Evolutionary conservation across 306 rosid species (phyloP).

Genomic region (Inga oerstediana): DNA sequence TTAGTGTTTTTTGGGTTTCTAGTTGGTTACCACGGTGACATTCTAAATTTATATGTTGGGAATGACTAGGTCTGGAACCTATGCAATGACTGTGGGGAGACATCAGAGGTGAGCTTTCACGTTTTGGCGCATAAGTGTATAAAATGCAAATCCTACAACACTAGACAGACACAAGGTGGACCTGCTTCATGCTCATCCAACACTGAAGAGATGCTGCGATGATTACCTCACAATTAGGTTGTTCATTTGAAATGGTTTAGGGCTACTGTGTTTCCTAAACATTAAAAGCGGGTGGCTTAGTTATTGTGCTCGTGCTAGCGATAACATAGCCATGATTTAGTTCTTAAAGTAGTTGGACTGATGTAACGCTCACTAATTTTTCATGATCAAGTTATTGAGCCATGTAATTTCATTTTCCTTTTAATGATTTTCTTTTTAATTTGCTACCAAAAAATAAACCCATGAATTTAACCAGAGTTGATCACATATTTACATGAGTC

Average conservation of each 20-base stretch:
- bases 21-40: background rate
- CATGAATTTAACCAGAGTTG: background rate
- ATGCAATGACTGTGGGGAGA: conserved; percentile 75
- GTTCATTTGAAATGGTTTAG: background rate
- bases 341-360: background rate
- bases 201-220: conserved; percentile 45
- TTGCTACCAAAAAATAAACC: background rate
- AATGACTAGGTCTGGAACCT: conserved; percentile 67
- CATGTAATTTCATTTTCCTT: background rate
- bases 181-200: conserved; percentile 57
- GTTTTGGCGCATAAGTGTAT: conserved; percentile 46
- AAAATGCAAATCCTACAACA: conserved; percentile 47
- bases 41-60: background rate
- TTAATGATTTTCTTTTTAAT: background rate
- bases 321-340: background rate
- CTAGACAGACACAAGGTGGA: conserved; percentile 59
- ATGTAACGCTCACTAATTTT: background rate
- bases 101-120: conserved; percentile 60
- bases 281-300: background rate
- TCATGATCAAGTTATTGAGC: background rate
- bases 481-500: background rate
- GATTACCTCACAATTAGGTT: conserved; percentile 26
- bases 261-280: background rate
- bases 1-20: background rate
- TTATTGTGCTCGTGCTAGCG: background rate